Percentiles rank a stretch among this genome's conserved stretches.
Conservation (phyloP, 1,139 yeast genomes). For the Scheffersomyces titani region DNA sequence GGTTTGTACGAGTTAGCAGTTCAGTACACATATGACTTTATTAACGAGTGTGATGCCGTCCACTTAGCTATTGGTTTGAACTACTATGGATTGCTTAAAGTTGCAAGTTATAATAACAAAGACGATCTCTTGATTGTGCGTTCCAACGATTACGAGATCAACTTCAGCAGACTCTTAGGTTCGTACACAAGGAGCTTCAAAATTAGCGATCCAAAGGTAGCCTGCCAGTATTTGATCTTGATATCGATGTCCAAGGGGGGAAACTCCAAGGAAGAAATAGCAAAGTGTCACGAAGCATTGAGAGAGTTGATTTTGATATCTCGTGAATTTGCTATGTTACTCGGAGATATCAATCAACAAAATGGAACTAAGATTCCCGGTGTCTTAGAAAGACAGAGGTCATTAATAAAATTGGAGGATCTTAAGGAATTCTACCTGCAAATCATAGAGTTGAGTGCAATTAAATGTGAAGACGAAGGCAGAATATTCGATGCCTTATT, state of each 20-base stretch:
- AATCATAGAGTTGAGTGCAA: slow-evolving; percentile 84
- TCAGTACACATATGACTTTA: slow-evolving; percentile 59
- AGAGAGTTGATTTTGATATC: slow-evolving; percentile 85
- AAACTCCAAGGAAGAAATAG: slow-evolving; percentile 43
- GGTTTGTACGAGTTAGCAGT: slow-evolving; percentile 87
- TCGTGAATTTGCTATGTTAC: slow-evolving; percentile 74
- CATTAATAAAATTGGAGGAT: slow-evolving; percentile 61
- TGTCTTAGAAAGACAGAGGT: slow-evolving; percentile 75
- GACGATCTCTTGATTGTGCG: slow-evolving; percentile 37
- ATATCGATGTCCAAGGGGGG: slow-evolving; percentile 58
- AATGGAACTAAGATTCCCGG: slow-evolving; percentile 86
- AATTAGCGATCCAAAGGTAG: slow-evolving; percentile 83
- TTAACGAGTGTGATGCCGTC: slow-evolving; percentile 83
- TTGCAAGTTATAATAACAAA: slow-evolving; percentile 33
- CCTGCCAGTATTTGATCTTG: slow-evolving; percentile 81
- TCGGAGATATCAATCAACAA: slow-evolving; percentile 69
- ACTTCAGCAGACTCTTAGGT: slow-evolving; percentile 62
- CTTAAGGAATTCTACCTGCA: slow-evolving; percentile 49
- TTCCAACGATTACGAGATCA: slow-evolving; percentile 47
- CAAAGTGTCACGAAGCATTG: slow-evolving; percentile 74
- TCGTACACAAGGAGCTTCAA: slow-evolving; percentile 81
- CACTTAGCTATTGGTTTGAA: slow-evolving; percentile 85
- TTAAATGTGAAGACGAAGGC: slow-evolving; percentile 90
- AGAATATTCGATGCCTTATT: slow-evolving; percentile 83
- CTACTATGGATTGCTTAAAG: slow-evolving; percentile 70